Evolutionary conservation across 2,329 filamentous ascomycete species (phyloP).

Genomic region (Venturia oleaginea): DNA sequence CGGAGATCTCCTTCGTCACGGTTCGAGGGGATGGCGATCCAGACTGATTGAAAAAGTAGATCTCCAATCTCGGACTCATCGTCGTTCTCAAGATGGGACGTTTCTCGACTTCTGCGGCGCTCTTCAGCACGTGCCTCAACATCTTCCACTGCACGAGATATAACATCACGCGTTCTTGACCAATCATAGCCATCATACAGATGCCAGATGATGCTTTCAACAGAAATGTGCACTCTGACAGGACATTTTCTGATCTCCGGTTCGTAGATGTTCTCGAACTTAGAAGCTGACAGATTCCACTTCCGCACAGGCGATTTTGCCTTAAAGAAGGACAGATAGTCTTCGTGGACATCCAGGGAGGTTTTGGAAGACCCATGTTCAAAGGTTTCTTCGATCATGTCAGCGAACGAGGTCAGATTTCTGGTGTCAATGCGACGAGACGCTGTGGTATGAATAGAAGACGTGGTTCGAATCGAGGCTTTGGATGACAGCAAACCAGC

Average conservation of each 20-base stretch:
- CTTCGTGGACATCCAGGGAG: constrained; percentile 16
- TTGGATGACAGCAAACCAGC: not conserved
- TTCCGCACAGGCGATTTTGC: constrained; percentile 54
- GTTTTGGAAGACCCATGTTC: constrained; percentile 37
- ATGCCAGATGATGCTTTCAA: constrained; percentile 95
- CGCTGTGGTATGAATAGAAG: not conserved
- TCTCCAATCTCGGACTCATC: constrained; percentile 85
- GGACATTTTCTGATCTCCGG: constrained; percentile 57
- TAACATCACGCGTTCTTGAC: constrained; percentile 75
- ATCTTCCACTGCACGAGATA: constrained; percentile 78
- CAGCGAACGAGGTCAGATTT: constrained; percentile 26
- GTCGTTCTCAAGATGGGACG: constrained; percentile 49
- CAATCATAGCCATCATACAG: constrained; percentile 97
- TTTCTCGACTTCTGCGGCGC: constrained; percentile 50
- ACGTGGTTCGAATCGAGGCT: not conserved
- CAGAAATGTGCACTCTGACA: constrained; percentile 67
- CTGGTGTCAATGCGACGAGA: not conserved
- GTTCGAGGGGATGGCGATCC: constrained; percentile 84
- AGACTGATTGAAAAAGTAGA: constrained; percentile 97
- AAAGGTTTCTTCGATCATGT: constrained; percentile 45
- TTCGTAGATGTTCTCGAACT: constrained; percentile 58
- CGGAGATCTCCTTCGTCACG: constrained; percentile 75
- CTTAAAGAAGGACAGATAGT: constrained; percentile 65
- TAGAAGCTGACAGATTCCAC: constrained; percentile 72
- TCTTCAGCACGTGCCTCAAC: constrained; percentile 78